Percentiles rank a stretch among this genome's conserved stretches.
These are phyloP conservation scores for Penicillium crustosum DNA, from an alignment of 2,329 filamentous ascomycete species.

Conservation along the genomic window DNA sequence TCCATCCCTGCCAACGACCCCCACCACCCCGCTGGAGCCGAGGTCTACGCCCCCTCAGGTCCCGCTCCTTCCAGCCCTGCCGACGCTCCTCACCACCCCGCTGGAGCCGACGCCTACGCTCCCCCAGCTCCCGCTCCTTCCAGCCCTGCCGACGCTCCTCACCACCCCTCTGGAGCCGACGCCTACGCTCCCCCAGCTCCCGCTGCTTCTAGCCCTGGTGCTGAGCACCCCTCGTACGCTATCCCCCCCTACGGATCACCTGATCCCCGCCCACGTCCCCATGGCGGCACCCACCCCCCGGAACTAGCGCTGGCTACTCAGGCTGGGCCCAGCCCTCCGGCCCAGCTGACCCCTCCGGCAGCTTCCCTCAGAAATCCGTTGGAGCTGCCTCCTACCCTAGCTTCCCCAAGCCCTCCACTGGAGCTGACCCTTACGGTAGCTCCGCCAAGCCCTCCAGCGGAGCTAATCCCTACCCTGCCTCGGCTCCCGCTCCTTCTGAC, in stretches of 20 bases:
- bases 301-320: not conserved
- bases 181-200: not conserved
- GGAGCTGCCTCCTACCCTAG: not conserved
- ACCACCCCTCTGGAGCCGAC: not conserved
- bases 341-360: not conserved
- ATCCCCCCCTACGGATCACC: not conserved
- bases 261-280: not conserved
- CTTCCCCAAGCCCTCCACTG: not conserved
- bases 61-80: not conserved
- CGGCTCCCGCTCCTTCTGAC: conserved; percentile 7
- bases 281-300: not conserved
- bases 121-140: too few relatives aligned
- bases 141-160: not conserved
- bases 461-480: not conserved
- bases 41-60: not conserved
- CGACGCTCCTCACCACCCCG: not conserved
- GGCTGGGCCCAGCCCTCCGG: too few relatives aligned
- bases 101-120: not conserved
- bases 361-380: not conserved
- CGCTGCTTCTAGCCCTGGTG: not conserved
- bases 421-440: not conserved
- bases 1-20: not conserved
- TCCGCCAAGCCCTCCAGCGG: not conserved
- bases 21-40: not conserved
- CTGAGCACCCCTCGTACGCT: not conserved